Conservation (phyloP, 352 stramenopile genomes). For the Globisporangium lucens region DNA sequence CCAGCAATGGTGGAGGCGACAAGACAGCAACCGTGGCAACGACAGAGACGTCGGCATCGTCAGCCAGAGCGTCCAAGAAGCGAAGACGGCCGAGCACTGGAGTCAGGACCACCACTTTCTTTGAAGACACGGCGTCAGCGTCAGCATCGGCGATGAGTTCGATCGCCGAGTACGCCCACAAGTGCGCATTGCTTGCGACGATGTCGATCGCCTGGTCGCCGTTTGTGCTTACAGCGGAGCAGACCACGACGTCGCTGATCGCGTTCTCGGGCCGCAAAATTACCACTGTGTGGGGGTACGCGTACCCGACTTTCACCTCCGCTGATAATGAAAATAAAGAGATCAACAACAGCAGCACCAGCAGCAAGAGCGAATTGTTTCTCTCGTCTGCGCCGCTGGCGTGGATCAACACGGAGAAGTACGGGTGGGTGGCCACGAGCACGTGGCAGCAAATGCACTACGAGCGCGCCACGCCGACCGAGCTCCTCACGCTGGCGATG, state of each 20-base stretch:
- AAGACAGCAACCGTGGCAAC: neutral
- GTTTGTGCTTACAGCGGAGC: constrained; percentile 45
- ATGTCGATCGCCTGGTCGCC: constrained; percentile 70
- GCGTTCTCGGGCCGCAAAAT: constrained; percentile 59
- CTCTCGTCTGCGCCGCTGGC: constrained; percentile 30
- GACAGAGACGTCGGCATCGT: neutral
- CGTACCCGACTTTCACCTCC: constrained; percentile 37
- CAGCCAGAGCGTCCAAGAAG: constrained; percentile 25
- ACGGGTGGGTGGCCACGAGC: constrained; percentile 66
- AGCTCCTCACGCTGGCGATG: constrained; percentile 40
- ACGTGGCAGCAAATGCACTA: constrained; percentile 68
- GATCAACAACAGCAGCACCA: neutral
- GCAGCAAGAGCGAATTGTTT: constrained; percentile 11
- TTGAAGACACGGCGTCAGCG: neutral
- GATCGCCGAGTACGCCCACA: constrained; percentile 56
- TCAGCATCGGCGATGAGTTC: constrained; percentile 23
- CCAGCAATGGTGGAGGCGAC: neutral
- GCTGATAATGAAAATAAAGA: constrained; percentile 8
- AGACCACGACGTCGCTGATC: constrained; percentile 57
- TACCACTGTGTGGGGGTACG: constrained; percentile 71
- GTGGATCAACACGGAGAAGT: constrained; percentile 63
- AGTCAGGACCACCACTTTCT: neutral
- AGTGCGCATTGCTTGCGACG: constrained; percentile 57
- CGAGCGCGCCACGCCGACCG: constrained; percentile 14
- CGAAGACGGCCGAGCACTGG: constrained; percentile 8